Evolutionary conservation across 768 basidiomycete species (phyloP).

Genomic region (Boletus patriciae): DNA sequence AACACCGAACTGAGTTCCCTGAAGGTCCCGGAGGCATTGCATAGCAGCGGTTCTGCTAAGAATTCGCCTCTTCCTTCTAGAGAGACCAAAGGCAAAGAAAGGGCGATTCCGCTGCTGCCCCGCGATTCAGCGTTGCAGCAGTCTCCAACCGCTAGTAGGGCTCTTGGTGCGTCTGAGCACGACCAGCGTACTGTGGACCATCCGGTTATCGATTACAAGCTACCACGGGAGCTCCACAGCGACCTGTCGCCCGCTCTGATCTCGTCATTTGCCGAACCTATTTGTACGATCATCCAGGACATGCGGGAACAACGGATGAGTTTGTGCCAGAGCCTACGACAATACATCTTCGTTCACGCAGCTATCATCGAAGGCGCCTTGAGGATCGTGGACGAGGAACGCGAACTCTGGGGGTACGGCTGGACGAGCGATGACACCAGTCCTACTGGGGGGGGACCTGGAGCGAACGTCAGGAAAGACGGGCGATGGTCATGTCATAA

Average conservation of each 20-base stretch:
- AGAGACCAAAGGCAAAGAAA: conserved; percentile 3
- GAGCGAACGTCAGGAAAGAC: conserved; percentile 6
- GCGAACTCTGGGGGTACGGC: conserved; percentile 35
- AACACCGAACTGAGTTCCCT: conserved; percentile 1
- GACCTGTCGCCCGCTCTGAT: conserved; percentile 56
- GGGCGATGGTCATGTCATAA: conserved; percentile 20
- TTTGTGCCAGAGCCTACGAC: conserved; percentile 88
- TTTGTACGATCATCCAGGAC: conserved; percentile 82
- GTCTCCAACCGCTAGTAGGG: not conserved
- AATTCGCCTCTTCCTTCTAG: not conserved
- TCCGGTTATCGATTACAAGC: conserved; percentile 52
- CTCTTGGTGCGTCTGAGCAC: conserved; percentile 1
- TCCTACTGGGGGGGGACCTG: conserved; percentile 12
- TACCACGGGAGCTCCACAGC: conserved; percentile 60
- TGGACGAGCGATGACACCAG: conserved; percentile 24
- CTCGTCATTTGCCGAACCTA: conserved; percentile 69
- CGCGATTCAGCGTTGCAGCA: not conserved
- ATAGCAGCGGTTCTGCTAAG: not conserved
- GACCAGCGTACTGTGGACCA: conserved; percentile 13
- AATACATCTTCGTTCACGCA: conserved; percentile 92
- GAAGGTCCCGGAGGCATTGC: not conserved
- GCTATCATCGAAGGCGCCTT: conserved; percentile 81
- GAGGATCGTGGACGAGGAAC: conserved; percentile 74
- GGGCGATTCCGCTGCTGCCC: not conserved
- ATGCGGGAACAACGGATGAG: conserved; percentile 98